Evolutionary conservation across 2,329 filamentous ascomycete genomes (phyloP), one percentile per base, ranked within the genome.

Genomic region (Talaromyces atroroseus): DNA sequence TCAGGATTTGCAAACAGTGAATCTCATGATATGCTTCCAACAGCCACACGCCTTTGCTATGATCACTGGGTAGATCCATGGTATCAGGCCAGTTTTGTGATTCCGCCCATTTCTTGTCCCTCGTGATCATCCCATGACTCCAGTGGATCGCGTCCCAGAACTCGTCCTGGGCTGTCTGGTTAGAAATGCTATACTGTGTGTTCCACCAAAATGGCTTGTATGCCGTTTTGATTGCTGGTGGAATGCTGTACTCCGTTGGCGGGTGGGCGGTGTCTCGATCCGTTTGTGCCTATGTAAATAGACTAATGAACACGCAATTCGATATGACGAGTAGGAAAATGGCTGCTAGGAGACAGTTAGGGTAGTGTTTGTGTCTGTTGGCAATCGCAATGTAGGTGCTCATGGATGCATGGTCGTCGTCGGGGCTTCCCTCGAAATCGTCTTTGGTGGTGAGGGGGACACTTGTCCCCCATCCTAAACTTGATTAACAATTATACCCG

Each of bases 21-120:
- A 55, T 5, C 14, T 29, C 29, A 44, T 44, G 36, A 45, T 55
- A 55, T 24, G 46, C 44, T 26, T 49, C 45, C 4, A 55, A 21
- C 23, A 55, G 26, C 18, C 29, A 55, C 23, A 49, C 24, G 3
- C 10, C 12, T 34, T 54, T 38, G 20, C 29, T 48, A 20, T 40
- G 32, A 44, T 54, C 20, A 16, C 29, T 29, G 10, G 34, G 52
- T n/a, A 21, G 34, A 23, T 7, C n/a, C 20, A 54, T 47, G 12
- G 45, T 48, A 5, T 54, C 34, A 10, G 52, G 52, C 52, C 52
- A 54, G 36, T 54, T 36, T 21, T 54, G 29, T 20, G 44, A 34
- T 42, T 42, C 42, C 5, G 52, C 52, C 45, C 45, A 54, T 21
- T 54, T 34, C 2, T 11, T 12, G 12, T 54, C 52, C 8, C 49